These are phyloP conservation scores for Annulohypoxylon maeteangense DNA, from an alignment of 495 filamentous ascomycete species.

Conservation along the genomic window DNA sequence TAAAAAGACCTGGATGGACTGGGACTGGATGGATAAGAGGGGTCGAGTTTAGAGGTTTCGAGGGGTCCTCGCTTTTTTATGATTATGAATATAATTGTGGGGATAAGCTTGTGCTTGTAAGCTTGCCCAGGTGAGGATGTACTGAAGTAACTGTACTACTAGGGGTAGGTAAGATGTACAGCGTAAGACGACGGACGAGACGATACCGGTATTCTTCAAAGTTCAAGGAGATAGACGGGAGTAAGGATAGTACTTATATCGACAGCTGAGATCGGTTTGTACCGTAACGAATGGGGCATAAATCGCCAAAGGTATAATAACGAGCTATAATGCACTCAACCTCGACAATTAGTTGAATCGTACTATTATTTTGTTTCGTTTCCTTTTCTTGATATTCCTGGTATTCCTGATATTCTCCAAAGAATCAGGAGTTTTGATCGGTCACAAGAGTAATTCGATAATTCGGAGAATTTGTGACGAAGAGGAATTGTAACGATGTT, in stretches of 20 bases:
- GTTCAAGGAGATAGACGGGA: constrained; percentile 2
- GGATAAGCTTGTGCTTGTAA: not conserved
- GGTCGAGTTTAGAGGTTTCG: constrained; percentile 19
- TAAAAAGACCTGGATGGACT: not conserved
- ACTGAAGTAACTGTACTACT: no score
- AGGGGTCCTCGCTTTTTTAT: constrained; percentile 22
- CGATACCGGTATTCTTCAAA: not conserved
- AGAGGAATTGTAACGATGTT: constrained; percentile 19
- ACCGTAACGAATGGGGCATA: not conserved
- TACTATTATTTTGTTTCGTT: not conserved
- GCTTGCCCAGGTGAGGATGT: no score
- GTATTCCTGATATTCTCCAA: not conserved
- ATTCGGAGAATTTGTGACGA: constrained; percentile 37
- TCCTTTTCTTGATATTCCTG: no score
- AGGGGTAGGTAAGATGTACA: no score
- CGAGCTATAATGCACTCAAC: not conserved
- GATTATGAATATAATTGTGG: constrained; percentile 40
- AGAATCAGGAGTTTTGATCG: constrained; percentile 9
- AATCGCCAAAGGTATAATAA: not conserved
- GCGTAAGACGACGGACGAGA: constrained; percentile 1
- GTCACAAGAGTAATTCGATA: constrained; percentile 15
- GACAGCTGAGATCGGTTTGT: constrained; percentile 8
- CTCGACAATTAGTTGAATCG: not conserved
- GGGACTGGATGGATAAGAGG: constrained; percentile 23
- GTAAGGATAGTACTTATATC: constrained; percentile 19